Evolutionary conservation across 345 rosid genomes (phyloP), one percentile per base, ranked within the genome.

Genomic region (Rubroshorea leprosula): DNA sequence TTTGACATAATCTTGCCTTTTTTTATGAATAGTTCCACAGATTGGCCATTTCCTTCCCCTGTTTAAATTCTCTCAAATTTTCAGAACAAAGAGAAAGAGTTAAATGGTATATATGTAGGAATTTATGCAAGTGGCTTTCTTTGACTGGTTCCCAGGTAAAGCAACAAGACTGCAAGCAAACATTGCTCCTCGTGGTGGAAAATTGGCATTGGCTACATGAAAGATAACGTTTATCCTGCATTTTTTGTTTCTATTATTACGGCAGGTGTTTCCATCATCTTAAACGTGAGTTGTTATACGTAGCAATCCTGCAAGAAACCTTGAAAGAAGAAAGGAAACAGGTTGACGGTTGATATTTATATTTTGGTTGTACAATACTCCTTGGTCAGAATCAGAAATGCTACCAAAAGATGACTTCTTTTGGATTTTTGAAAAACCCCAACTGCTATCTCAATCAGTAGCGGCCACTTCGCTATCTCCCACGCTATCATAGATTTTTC

Each of bases 61-160:
- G 10, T 18, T 3, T 7, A 49, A 11, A 21, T 13, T 26, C 26
- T 20, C 5, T 6, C n/a, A 5, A 14, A 22, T 20, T 14, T 23
- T 50, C 10, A 22, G 24, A 35, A 8, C 5, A 21, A 50, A 7
- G 24, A 16, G 24, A 10, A 19, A 49, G 17, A 48, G 4, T 7
- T 9, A 5, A 11, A 1, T 53, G 2, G 19, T 9, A 23, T 43
- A 11, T 12, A 23, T 31, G 3, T 7, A 23, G 11, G 51, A 57
- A 31, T 16, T 17, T 18, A 55, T 39, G 45, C 17, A 31, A 26
- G 14, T 46, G 38, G 43, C 45, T 52, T 62, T 57, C 26, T 50
- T 72, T 24, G 49, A 41, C 26, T 62, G 60, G 8, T 65, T 66
- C 58, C 29, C 78, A 73, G 78, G 66, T 24, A 73, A 39, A 58